Conservation (phyloP, 148 eudicot species). For the Fagopyrum homotropicum region DNA sequence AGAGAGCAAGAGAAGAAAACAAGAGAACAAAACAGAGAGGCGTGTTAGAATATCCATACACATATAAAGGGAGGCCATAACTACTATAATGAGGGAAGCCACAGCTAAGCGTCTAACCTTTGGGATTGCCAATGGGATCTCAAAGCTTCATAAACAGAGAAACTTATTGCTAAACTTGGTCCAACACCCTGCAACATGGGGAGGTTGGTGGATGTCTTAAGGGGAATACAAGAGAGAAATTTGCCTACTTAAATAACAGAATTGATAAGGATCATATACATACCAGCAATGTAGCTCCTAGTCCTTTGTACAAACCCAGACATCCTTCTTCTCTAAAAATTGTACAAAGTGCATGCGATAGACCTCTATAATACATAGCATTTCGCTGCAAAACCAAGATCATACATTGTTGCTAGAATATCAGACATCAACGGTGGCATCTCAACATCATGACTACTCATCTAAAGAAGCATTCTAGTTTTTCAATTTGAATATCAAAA, state of each 20-base stretch:
- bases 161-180: conserved; percentile 87
- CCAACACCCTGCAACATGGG: conserved; percentile 70
- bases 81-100: not conserved
- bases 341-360: conserved; percentile 67
- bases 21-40: not conserved
- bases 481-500: not conserved
- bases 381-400: conserved; percentile 42
- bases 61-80: not conserved
- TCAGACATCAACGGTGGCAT: not conserved
- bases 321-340: conserved; percentile 79
- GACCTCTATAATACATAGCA: conserved; percentile 65
- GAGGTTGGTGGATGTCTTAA: not conserved
- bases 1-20: not conserved
- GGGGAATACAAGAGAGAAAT: not conserved
- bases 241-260: not conserved
- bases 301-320: conserved; percentile 76
- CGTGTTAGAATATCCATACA: not conserved
- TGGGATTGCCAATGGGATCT: conserved; percentile 58
- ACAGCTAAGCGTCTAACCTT: conserved; percentile 32
- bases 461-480: not conserved
- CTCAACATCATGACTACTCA: not conserved
- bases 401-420: not conserved
- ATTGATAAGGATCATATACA: conserved; percentile 12
- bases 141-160: conserved; percentile 68
- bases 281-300: conserved; percentile 84